Evolutionary conservation across 2,329 filamentous ascomycete genomes (phyloP).

Genomic region (Hymenoscyphus infarciens): DNA sequence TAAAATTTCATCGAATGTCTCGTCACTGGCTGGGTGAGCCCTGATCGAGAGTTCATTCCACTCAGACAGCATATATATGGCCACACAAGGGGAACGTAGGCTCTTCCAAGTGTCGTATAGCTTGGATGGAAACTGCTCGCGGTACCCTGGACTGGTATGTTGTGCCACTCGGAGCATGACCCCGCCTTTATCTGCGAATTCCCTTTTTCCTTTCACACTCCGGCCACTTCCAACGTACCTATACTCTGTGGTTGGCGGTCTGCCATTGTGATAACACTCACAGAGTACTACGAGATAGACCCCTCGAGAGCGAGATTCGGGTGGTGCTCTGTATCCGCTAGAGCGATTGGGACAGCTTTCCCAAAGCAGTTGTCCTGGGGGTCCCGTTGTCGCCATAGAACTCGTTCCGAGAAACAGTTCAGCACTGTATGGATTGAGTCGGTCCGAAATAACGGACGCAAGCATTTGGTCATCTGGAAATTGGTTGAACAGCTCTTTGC

Average conservation of each 20-base stretch:
- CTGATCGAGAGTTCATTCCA: not conserved
- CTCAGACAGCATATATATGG: not conserved
- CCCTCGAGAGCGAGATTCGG: not conserved
- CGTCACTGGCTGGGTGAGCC: not conserved
- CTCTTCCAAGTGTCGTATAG: not conserved
- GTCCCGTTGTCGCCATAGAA: not conserved
- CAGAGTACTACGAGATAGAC: not conserved
- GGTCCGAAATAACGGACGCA: not conserved
- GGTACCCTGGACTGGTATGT: not conserved
- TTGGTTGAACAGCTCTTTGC: not conserved
- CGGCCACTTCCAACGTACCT: conserved; percentile 1
- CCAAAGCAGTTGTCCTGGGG: not conserved
- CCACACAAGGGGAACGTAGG: not conserved
- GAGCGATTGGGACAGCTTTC: not conserved
- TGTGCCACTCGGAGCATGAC: conserved; percentile 3
- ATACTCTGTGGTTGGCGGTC: not conserved
- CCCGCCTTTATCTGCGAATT: not conserved
- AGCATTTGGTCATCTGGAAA: not conserved
- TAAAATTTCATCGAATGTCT: conserved; percentile 5
- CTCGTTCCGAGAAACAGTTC: not conserved
- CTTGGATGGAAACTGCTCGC: not conserved
- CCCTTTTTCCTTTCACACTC: not conserved
- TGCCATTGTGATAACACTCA: not conserved
- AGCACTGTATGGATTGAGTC: not conserved
- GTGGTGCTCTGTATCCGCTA: not conserved